Base-by-base conservation (phyloP, 148 eudicot genomes). In the Cornus suecica region DNA sequence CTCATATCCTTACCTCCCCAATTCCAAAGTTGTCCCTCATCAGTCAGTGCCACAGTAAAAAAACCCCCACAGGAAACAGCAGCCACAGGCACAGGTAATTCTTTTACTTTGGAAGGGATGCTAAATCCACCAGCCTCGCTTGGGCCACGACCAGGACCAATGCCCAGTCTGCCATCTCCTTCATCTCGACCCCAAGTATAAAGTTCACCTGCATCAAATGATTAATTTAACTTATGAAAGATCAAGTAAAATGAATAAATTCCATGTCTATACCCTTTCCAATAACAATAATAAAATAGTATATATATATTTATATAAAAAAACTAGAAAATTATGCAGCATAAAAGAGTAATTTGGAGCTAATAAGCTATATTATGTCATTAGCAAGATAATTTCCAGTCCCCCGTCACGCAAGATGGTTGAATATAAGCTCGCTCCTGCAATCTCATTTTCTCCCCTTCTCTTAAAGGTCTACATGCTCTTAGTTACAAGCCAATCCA, bases 161-260 rank as follows among this genome's bases (percentile, higher is more conserved):
- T 96, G 76, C 99, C 99, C 73, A 95, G 80, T 84, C 99, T 85
- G 74, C 99, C 99, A 22, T 95, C 99, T 20, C 99, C 99, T 88
- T 95, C 99, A 75, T 95, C 99, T 81, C 99, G 90, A 34, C 99
- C 99, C 99, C 99, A 95, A 23, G 92, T 88, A 83, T 91, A 95
- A 32, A 95, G 74, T 79, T 91, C 89, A 72, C 99, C 99, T 94
- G 34, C 27, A 74, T 37, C 34, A 73, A 27, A 51, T 26, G 32
- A 69, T 10, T 1, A 45, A 71, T 74, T 5, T 32, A 28, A 60
- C 26, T 27, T 30, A 75, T 6, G 15, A 29, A 14, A 78, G 11
- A 20, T 54, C 23, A 52, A 51, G 24, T 37, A 23, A 71, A 52
- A 63, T 27, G n/a, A 72, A 20, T 15, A 28, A 56, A 67, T n/a